Base-by-base conservation (phyloP, 805 yeast species). In the Lachancea fermentati region DNA sequence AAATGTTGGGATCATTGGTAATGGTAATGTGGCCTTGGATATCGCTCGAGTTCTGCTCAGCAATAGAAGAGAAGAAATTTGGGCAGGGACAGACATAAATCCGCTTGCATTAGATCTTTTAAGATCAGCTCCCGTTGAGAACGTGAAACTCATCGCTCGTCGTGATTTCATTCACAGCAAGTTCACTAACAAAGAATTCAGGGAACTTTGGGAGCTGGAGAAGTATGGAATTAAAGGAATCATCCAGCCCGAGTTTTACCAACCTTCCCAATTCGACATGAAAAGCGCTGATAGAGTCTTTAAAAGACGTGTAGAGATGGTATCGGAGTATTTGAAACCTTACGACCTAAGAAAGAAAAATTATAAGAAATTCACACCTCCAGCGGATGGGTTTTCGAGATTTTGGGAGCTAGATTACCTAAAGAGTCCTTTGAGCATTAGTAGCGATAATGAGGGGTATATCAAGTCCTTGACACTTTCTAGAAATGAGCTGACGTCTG, bases 1-100 rank as follows among this genome's bases (percentile, higher is more conserved):
- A 45, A 68, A 72, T 29, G 95, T 87, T 1, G 76, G 83, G 0
- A 81, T 93, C 24, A 74, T 93, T n/a, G 99, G 99, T 5, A 91
- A 89, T 60, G 98, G 98, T 34, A 93, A 93, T 57, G 98, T 93
- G 13, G 96, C 97, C 0, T 65, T 93, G 45, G 98, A 93, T 58
- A 78, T 93, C 4, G 87, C 96, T 1, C 68, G 98, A 39, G 69
- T 93, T 1, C 65, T 93, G 25, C 60, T 89, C 41, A 79, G 81
- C 32, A 53, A 49, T 36, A 40, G 45, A 4, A 75, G 81, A 0
- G 61, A 68, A 1, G 66, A 65, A 1, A 72, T 76, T 39, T 79
- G 95, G 78, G 43, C 65, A 2, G 50, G 63, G 0, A 91, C 96
- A 0, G 98, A 93, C 62, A 81, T 93, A 14, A 67, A 85, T 0